Evolutionary conservation across 768 basidiomycete genomes (phyloP).

Genomic region (Pisolithus marmoratus): DNA sequence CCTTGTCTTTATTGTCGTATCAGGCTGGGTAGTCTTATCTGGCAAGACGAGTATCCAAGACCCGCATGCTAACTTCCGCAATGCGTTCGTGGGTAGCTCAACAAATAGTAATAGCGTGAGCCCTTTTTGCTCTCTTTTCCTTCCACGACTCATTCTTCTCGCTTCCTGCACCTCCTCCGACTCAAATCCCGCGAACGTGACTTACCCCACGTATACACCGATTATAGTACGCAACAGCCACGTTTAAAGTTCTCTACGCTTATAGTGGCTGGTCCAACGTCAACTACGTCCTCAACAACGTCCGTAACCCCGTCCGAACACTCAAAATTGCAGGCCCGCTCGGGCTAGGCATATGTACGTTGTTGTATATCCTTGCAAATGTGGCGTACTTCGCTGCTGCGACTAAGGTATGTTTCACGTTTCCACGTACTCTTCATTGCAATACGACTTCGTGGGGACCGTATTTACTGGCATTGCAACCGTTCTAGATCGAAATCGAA

Average conservation of each 20-base stretch:
- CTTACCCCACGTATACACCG: background rate
- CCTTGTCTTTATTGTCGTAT: constrained; percentile 49
- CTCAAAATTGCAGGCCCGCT: constrained; percentile 59
- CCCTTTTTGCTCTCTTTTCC: background rate
- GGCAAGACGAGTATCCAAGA: constrained; percentile 54
- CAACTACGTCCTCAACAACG: constrained; percentile 57
- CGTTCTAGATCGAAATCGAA: constrained; percentile 36
- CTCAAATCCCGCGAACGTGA: no score
- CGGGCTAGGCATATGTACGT: constrained; percentile 47
- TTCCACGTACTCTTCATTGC: background rate
- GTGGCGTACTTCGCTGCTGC: constrained; percentile 48
- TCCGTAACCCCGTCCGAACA: constrained; percentile 52
- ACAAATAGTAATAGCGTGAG: constrained; percentile 44
- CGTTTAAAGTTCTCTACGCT: constrained; percentile 49
- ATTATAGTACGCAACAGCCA: constrained; percentile 53
- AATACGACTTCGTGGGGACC: no score
- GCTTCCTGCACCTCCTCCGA: no score
- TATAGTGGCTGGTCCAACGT: constrained; percentile 51
- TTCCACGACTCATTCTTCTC: background rate
- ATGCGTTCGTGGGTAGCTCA: constrained; percentile 52
- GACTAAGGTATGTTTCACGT: constrained; percentile 14
- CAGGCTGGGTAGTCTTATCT: constrained; percentile 56
- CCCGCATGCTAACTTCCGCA: constrained; percentile 51
- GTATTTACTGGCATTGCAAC: no score
- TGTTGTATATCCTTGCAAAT: constrained; percentile 49